These are phyloP conservation scores for Senna siamea DNA, from an alignment of 306 rosid genomes.

Conservation along the genomic window DNA sequence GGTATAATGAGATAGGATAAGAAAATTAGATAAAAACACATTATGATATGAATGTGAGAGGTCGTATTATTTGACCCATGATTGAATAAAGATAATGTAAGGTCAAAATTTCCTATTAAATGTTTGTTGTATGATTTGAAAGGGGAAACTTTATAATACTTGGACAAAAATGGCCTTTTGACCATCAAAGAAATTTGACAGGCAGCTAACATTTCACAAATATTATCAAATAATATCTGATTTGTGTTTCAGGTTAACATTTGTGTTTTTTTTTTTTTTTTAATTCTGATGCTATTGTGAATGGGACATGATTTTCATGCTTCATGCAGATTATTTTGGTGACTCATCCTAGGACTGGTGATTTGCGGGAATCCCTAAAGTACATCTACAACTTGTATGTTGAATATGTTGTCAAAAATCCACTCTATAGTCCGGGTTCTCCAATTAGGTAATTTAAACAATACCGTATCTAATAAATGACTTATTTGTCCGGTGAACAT, in stretches of 20 bases:
- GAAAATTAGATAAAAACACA: too few relatives aligned
- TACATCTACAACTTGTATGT: conserved; percentile 93
- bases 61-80: background rate
- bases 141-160: background rate
- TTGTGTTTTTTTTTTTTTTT: background rate
- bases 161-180: background rate
- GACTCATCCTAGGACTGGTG: conserved; percentile 92
- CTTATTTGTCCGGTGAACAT: background rate
- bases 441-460: conserved; percentile 65
- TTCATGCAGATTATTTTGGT: conserved; percentile 80
- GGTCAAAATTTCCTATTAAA: background rate
- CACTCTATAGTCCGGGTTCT: conserved; percentile 80
- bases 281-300: conserved; percentile 14
- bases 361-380: conserved; percentile 81
- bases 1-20: too few relatives aligned
- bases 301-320: conserved; percentile 20
- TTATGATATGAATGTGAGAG: too few relatives aligned
- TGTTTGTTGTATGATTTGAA: background rate
- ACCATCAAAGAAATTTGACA: background rate
- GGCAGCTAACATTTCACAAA: conserved; percentile 12
- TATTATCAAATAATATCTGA: conserved; percentile 29
- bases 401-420: conserved; percentile 93
- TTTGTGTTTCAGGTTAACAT: conserved; percentile 1
- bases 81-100: background rate
- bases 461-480: background rate